Conservation (phyloP, 2,329 filamentous ascomycete species). For the Orbilia javanica region DNA sequence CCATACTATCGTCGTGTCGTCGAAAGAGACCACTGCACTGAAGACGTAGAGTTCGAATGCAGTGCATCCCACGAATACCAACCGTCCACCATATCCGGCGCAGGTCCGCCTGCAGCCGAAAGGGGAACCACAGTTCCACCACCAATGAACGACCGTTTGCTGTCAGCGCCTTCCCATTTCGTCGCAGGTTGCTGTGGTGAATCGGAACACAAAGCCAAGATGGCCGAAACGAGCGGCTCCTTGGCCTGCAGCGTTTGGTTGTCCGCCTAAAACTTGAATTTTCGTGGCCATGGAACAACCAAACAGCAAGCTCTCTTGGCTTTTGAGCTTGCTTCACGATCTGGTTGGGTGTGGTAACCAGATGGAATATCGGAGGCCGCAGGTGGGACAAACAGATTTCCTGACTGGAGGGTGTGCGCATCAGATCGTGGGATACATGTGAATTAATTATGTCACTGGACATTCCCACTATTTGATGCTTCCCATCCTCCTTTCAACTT, state of each 20-base stretch:
- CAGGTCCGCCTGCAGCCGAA: conserved; percentile 5
- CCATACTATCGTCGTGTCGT: too few species aligned
- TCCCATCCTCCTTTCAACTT: conserved; percentile 9
- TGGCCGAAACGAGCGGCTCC: conserved; percentile 7
- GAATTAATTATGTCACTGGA: conserved; percentile 55
- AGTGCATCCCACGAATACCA: background rate
- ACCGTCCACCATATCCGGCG: background rate
- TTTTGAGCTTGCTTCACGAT: conserved; percentile 23
- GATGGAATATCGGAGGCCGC: conserved; percentile 45
- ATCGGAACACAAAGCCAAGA: conserved; percentile 20
- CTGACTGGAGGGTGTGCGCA: conserved; percentile 24
- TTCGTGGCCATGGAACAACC: conserved; percentile 19
- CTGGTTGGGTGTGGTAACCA: conserved; percentile 26
- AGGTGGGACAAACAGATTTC: conserved; percentile 40
- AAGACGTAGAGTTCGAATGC: background rate
- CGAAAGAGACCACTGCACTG: conserved; percentile 9
- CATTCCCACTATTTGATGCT: conserved; percentile 6
- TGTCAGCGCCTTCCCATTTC: conserved; percentile 48
- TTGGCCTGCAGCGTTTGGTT: conserved; percentile 28
- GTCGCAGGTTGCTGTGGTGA: conserved; percentile 56
- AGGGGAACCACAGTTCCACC: background rate
- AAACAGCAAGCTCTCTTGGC: conserved; percentile 28
- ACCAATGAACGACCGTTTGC: conserved; percentile 36
- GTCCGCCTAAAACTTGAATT: conserved; percentile 13
- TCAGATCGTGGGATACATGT: conserved; percentile 25